phyloP scores from a whole-genome alignment of 495 filamentous ascomycete genomes.

The Talaromyces proteolyticus region DNA sequence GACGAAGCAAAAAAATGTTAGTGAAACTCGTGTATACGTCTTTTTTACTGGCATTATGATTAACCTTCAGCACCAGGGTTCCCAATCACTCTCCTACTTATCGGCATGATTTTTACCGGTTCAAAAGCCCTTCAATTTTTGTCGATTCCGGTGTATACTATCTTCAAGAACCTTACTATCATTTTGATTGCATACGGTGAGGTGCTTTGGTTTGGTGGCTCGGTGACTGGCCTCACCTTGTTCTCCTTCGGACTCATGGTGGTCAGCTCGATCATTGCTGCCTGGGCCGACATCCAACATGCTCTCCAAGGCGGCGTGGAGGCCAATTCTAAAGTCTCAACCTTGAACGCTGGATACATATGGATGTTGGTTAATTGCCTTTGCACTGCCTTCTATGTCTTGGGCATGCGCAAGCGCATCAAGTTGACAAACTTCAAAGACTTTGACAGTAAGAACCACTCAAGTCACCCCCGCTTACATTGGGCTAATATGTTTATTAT shows the following conservation, averaged over 20 bases:
- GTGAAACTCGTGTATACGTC: constrained; percentile 14
- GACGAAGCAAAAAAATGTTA: constrained; percentile 90
- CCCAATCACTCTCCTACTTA: constrained; percentile 90
- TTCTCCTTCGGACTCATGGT: constrained; percentile 99
- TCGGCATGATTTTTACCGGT: constrained; percentile 98
- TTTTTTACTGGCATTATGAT: constrained; percentile 3
- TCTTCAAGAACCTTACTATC: constrained; percentile 99
- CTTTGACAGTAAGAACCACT: constrained; percentile 79
- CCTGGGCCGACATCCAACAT: constrained; percentile 96
- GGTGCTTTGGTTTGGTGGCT: constrained; percentile 97
- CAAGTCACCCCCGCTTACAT: background rate
- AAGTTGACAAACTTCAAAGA: constrained; percentile 99
- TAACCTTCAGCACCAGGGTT: constrained; percentile 63
- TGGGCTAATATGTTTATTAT: constrained; percentile 20
- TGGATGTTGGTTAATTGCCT: constrained; percentile 99
- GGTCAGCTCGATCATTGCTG: constrained; percentile 86
- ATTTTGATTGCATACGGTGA: constrained; percentile 98
- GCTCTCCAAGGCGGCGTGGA: constrained; percentile 58
- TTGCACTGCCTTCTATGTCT: constrained; percentile 83
- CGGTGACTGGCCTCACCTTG: constrained; percentile 78
- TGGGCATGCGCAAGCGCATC: constrained; percentile 96
- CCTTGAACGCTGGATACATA: constrained; percentile 90
- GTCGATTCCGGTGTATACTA: constrained; percentile 97
- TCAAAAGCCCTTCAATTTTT: constrained; percentile 96
- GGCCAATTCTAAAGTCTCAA: constrained; percentile 71